Evolutionary conservation across 352 stramenopile species (phyloP).

Genomic region (Pythium phragmitis): DNA sequence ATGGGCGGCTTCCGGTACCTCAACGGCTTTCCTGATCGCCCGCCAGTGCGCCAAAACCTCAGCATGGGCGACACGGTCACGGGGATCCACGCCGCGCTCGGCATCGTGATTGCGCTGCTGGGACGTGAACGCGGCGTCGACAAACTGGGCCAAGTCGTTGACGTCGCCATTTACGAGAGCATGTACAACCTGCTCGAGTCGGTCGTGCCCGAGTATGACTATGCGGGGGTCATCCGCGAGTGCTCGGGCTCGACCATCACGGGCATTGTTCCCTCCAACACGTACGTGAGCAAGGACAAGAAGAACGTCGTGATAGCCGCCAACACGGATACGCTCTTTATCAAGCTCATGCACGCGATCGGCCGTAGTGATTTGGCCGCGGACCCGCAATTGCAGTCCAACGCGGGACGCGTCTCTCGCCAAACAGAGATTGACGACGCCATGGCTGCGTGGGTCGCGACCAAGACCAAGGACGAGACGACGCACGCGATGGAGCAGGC

Average conservation of each 20-base stretch:
- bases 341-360: constrained; percentile 78
- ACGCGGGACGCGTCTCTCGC: constrained; percentile 58
- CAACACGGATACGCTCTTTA: constrained; percentile 83
- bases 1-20: constrained; percentile 87
- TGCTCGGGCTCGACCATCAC: constrained; percentile 87
- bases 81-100: constrained; percentile 78
- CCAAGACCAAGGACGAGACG: constrained; percentile 43
- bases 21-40: constrained; percentile 82
- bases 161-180: constrained; percentile 87
- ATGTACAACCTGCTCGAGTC: constrained; percentile 89
- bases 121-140: constrained; percentile 50
- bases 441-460: constrained; percentile 54
- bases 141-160: constrained; percentile 71
- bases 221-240: constrained; percentile 71
- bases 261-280: constrained; percentile 87
- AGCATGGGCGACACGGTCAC: constrained; percentile 84
- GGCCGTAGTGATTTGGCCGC: constrained; percentile 52
- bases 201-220: constrained; percentile 83
- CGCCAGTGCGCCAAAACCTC: constrained; percentile 78
- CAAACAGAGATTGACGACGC: constrained; percentile 63
- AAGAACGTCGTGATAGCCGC: constrained; percentile 87
- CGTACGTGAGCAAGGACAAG: constrained; percentile 75
- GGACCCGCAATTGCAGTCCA: constrained; percentile 63
- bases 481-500: constrained; percentile 60
- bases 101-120: constrained; percentile 79